phyloP scores from a whole-genome alignment of 192 early-diverging fungal species.

The Coemansia furcata region DNA sequence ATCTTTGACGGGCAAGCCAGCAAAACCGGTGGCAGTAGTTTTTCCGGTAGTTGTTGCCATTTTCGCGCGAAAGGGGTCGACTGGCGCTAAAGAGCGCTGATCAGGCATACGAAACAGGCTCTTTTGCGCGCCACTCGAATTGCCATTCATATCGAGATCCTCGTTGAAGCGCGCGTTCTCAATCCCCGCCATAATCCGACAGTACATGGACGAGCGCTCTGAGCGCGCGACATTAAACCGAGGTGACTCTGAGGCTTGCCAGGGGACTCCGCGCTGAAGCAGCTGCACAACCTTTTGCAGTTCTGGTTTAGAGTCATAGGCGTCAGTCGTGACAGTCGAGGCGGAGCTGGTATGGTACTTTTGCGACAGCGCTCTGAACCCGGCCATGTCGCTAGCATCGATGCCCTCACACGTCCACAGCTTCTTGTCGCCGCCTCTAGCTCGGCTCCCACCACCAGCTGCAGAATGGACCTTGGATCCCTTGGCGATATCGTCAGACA shows the following conservation, averaged over 20 bases:
- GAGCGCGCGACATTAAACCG: slow-evolving; percentile 22
- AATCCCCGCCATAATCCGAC: slow-evolving; percentile 33
- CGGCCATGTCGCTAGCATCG: slow-evolving; percentile 12
- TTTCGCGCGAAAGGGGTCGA: not conserved
- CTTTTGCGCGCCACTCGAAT: not conserved
- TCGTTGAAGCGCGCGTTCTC: slow-evolving; percentile 35
- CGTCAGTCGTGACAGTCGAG: not conserved
- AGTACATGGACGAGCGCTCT: slow-evolving; percentile 23
- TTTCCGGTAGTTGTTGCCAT: not conserved
- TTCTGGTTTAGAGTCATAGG: not conserved
- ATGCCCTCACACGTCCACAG: slow-evolving; percentile 12
- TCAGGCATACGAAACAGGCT: slow-evolving; percentile 19
- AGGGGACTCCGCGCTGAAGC: slow-evolving; percentile 32
- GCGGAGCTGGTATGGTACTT: slow-evolving; percentile 23
- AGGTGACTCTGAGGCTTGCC: slow-evolving; percentile 38
- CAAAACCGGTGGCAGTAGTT: not conserved
- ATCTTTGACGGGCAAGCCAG: too few relatives aligned
- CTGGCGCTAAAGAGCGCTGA: not conserved
- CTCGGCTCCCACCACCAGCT: not conserved
- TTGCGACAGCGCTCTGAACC: slow-evolving; percentile 21
- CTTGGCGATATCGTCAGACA: not conserved
- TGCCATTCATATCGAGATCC: not conserved
- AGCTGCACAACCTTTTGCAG: slow-evolving; percentile 11
- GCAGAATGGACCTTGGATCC: slow-evolving; percentile 5
- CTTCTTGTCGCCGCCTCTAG: not conserved